Evolutionary conservation across 1,139 yeast species (phyloP).

Genomic region (Magnusiomyces magnusii): DNA sequence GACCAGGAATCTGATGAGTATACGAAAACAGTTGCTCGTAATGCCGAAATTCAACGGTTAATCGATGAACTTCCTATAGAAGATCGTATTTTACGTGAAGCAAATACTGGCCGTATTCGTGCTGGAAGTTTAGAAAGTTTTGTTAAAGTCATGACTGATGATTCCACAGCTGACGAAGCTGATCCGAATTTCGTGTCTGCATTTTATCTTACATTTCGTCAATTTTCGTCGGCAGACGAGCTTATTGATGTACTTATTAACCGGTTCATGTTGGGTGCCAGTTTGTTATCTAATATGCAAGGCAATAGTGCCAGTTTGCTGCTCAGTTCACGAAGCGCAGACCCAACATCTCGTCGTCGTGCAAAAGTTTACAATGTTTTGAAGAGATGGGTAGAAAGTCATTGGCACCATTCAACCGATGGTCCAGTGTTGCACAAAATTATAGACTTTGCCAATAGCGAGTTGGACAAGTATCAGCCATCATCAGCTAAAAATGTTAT

Average conservation of each 20-base stretch:
- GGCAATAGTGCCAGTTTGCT: background rate
- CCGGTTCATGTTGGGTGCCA: slow-evolving; percentile 46
- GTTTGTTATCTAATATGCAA: background rate
- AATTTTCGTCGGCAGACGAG: slow-evolving; percentile 62
- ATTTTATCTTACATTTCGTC: slow-evolving; percentile 72
- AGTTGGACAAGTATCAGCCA: slow-evolving; percentile 20
- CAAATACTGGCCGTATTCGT: slow-evolving; percentile 45
- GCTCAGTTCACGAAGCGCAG: background rate
- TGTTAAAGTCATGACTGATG: slow-evolving; percentile 65
- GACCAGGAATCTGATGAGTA: background rate
- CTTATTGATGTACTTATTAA: slow-evolving; percentile 61
- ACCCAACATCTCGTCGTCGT: slow-evolving; percentile 29
- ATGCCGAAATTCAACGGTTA: slow-evolving; percentile 5
- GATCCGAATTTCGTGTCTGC: slow-evolving; percentile 66
- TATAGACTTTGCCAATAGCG: slow-evolving; percentile 66
- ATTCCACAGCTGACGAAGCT: slow-evolving; percentile 42
- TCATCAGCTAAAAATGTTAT: slow-evolving; percentile 20
- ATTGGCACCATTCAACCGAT: slow-evolving; percentile 67
- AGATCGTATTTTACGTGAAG: slow-evolving; percentile 38
- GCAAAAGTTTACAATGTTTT: slow-evolving; percentile 60
- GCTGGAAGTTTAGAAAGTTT: slow-evolving; percentile 79
- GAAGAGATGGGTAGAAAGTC: slow-evolving; percentile 80
- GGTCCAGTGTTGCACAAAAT: slow-evolving; percentile 55
- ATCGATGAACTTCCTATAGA: slow-evolving; percentile 16
- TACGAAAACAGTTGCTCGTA: background rate